phyloP scores from a whole-genome alignment of 2,329 filamentous ascomycete genomes.

The Rugonectria rugulosa region DNA sequence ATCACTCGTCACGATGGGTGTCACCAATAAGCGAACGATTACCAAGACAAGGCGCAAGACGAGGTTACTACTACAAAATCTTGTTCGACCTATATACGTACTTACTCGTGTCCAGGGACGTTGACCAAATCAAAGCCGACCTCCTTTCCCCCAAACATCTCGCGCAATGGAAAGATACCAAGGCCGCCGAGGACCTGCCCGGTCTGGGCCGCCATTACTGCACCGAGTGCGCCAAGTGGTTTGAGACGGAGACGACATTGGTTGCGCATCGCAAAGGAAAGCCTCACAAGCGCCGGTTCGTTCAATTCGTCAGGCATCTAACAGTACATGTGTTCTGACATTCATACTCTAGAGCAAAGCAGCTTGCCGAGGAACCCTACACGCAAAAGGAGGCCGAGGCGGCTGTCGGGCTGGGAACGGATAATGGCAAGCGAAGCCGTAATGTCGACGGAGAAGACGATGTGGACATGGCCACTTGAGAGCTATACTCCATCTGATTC shows the following conservation, averaged over 20 bases:
- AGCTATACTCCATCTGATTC: no score
- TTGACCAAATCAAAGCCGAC: slow-evolving; percentile 92
- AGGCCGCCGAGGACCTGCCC: slow-evolving; percentile 85
- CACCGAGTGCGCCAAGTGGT: slow-evolving; percentile 94
- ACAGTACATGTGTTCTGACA: slow-evolving; percentile 29
- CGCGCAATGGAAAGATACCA: slow-evolving; percentile 77
- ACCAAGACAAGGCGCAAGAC: slow-evolving; percentile 78
- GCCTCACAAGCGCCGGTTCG: slow-evolving; percentile 84
- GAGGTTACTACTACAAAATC: slow-evolving; percentile 63
- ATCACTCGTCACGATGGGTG: slow-evolving; percentile 62
- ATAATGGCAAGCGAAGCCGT: slow-evolving; percentile 58
- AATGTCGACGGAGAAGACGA: slow-evolving; percentile 35
- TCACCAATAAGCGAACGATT: slow-evolving; percentile 70
- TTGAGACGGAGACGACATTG: slow-evolving; percentile 83
- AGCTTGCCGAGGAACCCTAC: slow-evolving; percentile 84
- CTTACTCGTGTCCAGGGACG: slow-evolving; percentile 67
- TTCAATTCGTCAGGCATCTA: slow-evolving; percentile 18
- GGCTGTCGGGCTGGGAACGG: slow-evolving; percentile 73
- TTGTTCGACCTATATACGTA: background rate
- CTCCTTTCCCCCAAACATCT: slow-evolving; percentile 81
- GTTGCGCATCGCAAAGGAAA: slow-evolving; percentile 83
- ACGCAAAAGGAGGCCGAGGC: slow-evolving; percentile 87
- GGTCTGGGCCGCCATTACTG: slow-evolving; percentile 89
- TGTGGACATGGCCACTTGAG: slow-evolving; percentile 46
- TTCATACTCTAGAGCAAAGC: slow-evolving; percentile 69